Conservation (phyloP, 2,329 filamentous ascomycete species). For the Fusarium sp. region DNA sequence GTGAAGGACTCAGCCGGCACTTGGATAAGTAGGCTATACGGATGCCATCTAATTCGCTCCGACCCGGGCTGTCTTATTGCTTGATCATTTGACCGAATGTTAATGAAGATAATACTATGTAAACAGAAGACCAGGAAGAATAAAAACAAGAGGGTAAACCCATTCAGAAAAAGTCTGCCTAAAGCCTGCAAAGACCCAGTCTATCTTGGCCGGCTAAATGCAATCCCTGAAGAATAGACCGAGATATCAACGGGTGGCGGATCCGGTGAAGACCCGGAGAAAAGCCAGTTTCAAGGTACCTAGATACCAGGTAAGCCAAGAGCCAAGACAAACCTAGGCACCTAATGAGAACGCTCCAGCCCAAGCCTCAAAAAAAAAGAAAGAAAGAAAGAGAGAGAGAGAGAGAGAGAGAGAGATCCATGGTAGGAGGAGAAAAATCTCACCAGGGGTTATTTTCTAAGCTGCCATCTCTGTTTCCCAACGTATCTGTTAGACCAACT, state of each 20-base stretch:
- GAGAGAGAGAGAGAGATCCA: background rate
- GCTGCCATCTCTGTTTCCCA: background rate
- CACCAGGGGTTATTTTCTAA: conserved; percentile 15
- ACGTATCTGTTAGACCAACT: background rate
- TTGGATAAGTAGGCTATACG: background rate
- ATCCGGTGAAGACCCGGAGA: conserved; percentile 31
- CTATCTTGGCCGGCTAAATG: conserved; percentile 39
- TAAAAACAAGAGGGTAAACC: background rate
- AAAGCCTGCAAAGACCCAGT: conserved; percentile 24
- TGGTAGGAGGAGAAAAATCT: background rate
- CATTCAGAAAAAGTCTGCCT: conserved; percentile 15
- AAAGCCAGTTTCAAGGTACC: conserved; percentile 13
- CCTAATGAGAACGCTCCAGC: conserved; percentile 32
- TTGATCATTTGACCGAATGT: conserved; percentile 9
- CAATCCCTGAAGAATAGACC: conserved; percentile 32
- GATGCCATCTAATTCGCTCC: conserved; percentile 7
- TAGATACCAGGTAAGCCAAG: conserved; percentile 3
- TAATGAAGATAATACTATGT: background rate
- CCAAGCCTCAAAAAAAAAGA: conserved; percentile 12
- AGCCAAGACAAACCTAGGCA: conserved; percentile 11
- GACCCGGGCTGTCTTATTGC: background rate
- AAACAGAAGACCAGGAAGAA: background rate
- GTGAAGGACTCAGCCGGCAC: conserved; percentile 11
- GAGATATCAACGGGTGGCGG: conserved; percentile 42
- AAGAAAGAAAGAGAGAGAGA: background rate